Percentiles rank a stretch among this genome's conserved stretches.
Conservation (phyloP, 306 rosid genomes). For the Prunus dulcis region DNA sequence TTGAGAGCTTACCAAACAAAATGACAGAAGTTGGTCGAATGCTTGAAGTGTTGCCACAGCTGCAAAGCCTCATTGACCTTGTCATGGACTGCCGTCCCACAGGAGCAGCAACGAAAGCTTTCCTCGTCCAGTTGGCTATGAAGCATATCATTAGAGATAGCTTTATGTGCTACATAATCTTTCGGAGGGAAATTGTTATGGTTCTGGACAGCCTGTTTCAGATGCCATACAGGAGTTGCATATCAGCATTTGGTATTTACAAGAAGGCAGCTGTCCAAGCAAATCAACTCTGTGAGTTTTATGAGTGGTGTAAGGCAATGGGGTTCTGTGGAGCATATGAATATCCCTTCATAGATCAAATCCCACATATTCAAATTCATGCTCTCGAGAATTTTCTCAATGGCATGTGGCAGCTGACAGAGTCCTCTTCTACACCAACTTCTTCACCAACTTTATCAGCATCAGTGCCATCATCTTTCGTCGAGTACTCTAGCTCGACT, state of each 20-base stretch:
- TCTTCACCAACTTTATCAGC: constrained; percentile 23
- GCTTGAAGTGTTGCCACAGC: constrained; percentile 60
- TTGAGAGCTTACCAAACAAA: constrained; percentile 29
- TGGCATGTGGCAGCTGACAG: constrained; percentile 72
- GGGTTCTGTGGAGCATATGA: constrained; percentile 56
- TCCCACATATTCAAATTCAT: constrained; percentile 50
- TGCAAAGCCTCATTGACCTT: constrained; percentile 59
- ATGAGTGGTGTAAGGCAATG: constrained; percentile 50
- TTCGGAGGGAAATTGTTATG: constrained; percentile 34
- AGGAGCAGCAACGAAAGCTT: constrained; percentile 34
- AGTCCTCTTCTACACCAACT: constrained; percentile 30
- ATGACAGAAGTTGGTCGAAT: constrained; percentile 43
- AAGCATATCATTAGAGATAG: constrained; percentile 56
- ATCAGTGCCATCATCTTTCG: constrained; percentile 10
- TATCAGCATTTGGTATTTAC: constrained; percentile 51
- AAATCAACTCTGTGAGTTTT: constrained; percentile 49
- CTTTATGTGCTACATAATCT: constrained; percentile 41
- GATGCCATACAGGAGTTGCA: constrained; percentile 50
- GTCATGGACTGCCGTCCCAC: constrained; percentile 62
- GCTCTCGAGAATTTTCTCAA: constrained; percentile 49
- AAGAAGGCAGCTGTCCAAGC: constrained; percentile 64
- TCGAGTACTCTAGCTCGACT: background rate
- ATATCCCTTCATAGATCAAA: constrained; percentile 53
- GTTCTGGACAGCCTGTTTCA: constrained; percentile 62
- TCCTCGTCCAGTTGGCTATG: constrained; percentile 49